A percentile compares a stretch with the other conserved stretches of the same genome.
These are phyloP conservation scores for Neonectria magnoliae DNA, from an alignment of 2,329 filamentous ascomycete species.

Conservation along the genomic window DNA sequence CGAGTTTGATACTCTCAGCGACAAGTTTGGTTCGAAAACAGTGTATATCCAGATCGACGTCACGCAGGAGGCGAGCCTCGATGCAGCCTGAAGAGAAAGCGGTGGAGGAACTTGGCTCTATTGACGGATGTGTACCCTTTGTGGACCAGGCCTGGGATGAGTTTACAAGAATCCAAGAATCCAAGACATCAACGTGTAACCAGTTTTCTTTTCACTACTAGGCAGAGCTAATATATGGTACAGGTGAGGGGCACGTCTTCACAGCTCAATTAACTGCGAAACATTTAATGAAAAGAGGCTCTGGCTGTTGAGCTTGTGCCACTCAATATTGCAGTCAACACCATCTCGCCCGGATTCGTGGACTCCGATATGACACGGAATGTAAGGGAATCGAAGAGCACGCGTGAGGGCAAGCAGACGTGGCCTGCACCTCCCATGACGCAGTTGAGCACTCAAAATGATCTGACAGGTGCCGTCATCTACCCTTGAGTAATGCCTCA, in stretches of 20 bases:
- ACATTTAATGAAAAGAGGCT: not conserved
- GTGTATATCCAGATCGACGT: slow-evolving; percentile 44
- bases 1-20: slow-evolving; percentile 36
- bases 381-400: too few species aligned
- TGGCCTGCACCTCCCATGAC: too few species aligned
- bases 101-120: slow-evolving; percentile 33
- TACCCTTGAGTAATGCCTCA: too few species aligned
- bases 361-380: too few species aligned
- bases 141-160: slow-evolving; percentile 54
- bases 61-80: slow-evolving; percentile 40
- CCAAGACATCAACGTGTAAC: slow-evolving; percentile 52
- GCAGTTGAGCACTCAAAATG: too few species aligned
- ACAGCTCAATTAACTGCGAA: slow-evolving; percentile 41
- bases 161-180: slow-evolving; percentile 48
- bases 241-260: slow-evolving; percentile 53
- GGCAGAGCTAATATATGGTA: not conserved
- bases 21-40: slow-evolving; percentile 32
- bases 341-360: too few species aligned
- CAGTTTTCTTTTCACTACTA: too few species aligned
- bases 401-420: too few species aligned
- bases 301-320: too few species aligned
- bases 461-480: too few species aligned
- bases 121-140: slow-evolving; percentile 48
- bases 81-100: slow-evolving; percentile 32
- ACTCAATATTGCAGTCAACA: too few species aligned